These are phyloP conservation scores for Phytopythium boreale DNA, from an alignment of 352 stramenopile species.

Conservation along the genomic window DNA sequence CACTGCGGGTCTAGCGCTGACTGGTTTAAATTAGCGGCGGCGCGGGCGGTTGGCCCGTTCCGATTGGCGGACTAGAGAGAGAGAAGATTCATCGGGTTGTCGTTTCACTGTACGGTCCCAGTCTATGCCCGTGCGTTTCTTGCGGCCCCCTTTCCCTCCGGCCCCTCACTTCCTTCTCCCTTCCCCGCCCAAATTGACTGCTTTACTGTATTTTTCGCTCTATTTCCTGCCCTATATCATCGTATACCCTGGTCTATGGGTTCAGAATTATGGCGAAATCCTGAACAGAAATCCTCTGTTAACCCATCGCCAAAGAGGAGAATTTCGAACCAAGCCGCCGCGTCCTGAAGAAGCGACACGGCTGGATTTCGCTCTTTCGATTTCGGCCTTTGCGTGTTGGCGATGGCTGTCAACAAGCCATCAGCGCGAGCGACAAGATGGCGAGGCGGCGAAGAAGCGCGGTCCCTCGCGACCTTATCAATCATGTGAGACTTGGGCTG, in stretches of 20 bases:
- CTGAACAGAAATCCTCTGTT: not conserved
- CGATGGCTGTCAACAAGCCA: not conserved
- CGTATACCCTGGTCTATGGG: not conserved
- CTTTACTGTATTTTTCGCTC: not conserved
- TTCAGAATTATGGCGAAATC: constrained; percentile 1
- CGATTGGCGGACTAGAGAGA: not conserved
- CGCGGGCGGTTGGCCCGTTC: too few species aligned
- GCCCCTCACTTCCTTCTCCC: too few species aligned
- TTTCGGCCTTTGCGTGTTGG: too few species aligned
- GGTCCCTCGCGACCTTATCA: too few species aligned
- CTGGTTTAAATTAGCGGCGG: not conserved
- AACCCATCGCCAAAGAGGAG: not conserved
- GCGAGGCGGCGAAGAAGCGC: too few species aligned
- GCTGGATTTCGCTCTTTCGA: not conserved
- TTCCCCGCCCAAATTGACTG: not conserved
- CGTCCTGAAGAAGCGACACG: constrained; percentile 1
- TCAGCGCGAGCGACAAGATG: too few species aligned
- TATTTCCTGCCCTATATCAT: not conserved
- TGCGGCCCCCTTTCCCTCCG: too few species aligned
- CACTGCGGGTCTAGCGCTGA: not conserved
- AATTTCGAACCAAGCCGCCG: not conserved
- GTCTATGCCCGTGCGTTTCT: not conserved
- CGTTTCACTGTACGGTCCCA: not conserved
- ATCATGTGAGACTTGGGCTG: too few species aligned
- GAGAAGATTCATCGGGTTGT: not conserved